phyloP scores from a whole-genome alignment of 1,284 basidiomycete species.

The Ganoderma boninense region DNA sequence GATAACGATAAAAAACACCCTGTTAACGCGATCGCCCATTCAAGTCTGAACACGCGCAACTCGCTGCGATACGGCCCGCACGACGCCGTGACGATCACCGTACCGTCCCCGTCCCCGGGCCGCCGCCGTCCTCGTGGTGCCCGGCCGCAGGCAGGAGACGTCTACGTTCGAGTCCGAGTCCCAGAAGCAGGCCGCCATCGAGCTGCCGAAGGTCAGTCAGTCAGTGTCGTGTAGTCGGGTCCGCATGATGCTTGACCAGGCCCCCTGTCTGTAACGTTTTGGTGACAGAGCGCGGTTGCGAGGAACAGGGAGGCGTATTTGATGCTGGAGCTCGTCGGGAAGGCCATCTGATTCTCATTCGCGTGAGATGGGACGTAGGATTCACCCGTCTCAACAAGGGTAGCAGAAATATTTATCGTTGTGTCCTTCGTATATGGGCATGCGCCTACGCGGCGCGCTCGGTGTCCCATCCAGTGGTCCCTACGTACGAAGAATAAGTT shows the following conservation, averaged over 20 bases:
- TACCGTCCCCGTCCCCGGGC: too few species aligned
- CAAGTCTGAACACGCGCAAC: constrained; percentile 20
- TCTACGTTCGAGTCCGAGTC: background rate
- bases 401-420: too few species aligned
- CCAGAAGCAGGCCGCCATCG: background rate
- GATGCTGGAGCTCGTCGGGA: background rate
- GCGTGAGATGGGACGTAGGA: too few species aligned
- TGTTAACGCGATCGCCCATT: background rate
- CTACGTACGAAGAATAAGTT: too few species aligned
- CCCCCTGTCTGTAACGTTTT: too few species aligned
- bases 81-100: background rate
- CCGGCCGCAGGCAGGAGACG: background rate
- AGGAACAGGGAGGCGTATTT: background rate
- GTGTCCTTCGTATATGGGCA: too few species aligned
- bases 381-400: too few species aligned
- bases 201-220: background rate
- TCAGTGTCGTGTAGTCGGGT: background rate
- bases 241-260: background rate
- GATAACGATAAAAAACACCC: background rate
- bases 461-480: too few species aligned
- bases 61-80: constrained; percentile 4
- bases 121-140: too few species aligned
- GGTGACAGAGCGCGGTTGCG: background rate
- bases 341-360: too few species aligned
- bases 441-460: too few species aligned